Evolutionary conservation across 345 rosid genomes (phyloP).

Genomic region (Sonneratia alba): DNA sequence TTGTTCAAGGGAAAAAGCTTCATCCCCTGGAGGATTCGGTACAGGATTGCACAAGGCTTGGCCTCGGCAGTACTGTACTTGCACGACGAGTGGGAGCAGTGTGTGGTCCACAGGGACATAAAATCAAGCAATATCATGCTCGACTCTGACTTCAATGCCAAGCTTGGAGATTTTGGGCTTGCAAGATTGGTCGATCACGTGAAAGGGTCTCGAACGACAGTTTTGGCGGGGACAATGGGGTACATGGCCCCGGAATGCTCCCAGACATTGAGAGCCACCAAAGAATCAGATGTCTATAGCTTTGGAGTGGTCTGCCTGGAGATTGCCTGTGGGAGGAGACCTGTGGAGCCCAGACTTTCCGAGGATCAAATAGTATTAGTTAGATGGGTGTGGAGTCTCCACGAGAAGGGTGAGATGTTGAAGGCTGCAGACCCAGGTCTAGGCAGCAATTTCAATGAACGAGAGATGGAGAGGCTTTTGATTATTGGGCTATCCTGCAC

Average conservation of each 20-base stretch:
- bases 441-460: no score
- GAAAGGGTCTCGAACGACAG: conserved; percentile 1
- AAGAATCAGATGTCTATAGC: conserved; percentile 1
- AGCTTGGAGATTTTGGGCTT: conserved; percentile 36
- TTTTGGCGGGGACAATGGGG: conserved; percentile 15
- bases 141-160: conserved; percentile 25
- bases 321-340: conserved; percentile 1
- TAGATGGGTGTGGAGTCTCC: no score
- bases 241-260: not conserved
- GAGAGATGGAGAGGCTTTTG: no score
- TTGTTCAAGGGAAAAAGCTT: conserved; percentile 19
- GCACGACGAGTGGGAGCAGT: no score
- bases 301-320: conserved; percentile 5
- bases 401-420: no score
- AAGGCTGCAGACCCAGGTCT: no score
- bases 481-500: no score
- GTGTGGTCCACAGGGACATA: conserved; percentile 25
- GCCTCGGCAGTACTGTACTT: conserved; percentile 19
- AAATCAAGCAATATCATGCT: conserved; percentile 32
- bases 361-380: no score
- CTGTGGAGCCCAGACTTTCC: not conserved
- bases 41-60: conserved; percentile 20
- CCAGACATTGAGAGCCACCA: not conserved
- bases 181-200: conserved; percentile 32
- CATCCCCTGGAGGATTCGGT: conserved; percentile 18